These are phyloP conservation scores for Irpex lacteus DNA, from an alignment of 1,284 basidiomycete genomes.

Conservation along the genomic window DNA sequence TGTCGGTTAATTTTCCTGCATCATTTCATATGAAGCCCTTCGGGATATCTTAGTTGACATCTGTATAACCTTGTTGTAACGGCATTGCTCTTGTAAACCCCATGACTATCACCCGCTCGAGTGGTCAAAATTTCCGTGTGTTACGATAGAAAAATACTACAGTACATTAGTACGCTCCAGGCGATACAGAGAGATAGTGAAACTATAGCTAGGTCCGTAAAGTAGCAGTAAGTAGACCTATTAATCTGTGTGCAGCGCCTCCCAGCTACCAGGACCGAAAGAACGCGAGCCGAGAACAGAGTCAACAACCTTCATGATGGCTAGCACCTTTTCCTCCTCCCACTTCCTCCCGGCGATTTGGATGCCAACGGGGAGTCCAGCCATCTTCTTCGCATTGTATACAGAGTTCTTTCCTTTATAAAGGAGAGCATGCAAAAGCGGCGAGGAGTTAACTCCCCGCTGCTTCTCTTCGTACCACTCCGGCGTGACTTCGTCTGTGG, in stretches of 20 bases:
- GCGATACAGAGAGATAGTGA: not conserved
- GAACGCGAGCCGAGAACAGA: slow-evolving; percentile 4
- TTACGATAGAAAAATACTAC: not conserved
- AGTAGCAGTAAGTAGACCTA: not conserved
- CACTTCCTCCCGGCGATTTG: slow-evolving; percentile 53
- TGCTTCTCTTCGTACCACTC: slow-evolving; percentile 41
- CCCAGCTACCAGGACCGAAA: slow-evolving; percentile 9
- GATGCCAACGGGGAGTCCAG: slow-evolving; percentile 58
- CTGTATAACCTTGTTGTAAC: too few species aligned
- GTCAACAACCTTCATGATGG: slow-evolving; percentile 37
- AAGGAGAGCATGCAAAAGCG: slow-evolving; percentile 3
- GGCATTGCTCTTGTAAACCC: too few species aligned
- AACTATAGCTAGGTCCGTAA: not conserved
- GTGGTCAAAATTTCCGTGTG: too few species aligned
- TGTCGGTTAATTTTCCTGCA: too few species aligned
- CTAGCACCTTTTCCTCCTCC: slow-evolving; percentile 56
- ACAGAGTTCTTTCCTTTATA: slow-evolving; percentile 23
- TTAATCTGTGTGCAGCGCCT: not conserved
- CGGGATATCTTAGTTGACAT: too few species aligned
- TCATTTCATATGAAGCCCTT: too few species aligned
- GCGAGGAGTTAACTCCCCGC: not conserved
- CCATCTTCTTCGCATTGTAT: slow-evolving; percentile 55
- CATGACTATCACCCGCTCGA: too few species aligned
- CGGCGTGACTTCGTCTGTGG: slow-evolving; percentile 55
- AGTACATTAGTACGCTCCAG: not conserved